Evolutionary conservation across 306 rosid genomes (phyloP).

Genomic region (Gillenia trifoliata): DNA sequence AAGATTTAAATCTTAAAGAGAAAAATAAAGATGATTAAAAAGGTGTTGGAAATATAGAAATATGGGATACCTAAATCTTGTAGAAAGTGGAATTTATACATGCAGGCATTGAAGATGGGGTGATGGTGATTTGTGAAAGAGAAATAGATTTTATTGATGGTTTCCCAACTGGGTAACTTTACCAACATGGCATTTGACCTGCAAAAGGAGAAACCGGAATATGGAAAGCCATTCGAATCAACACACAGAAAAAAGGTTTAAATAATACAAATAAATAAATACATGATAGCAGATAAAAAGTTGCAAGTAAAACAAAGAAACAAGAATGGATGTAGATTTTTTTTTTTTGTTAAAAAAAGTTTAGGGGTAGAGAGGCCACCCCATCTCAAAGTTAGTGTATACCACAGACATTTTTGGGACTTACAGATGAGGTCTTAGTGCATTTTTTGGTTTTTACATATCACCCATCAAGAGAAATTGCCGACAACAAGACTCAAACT

Average conservation of each 20-base stretch:
- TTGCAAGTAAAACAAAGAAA: neutral
- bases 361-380: no score
- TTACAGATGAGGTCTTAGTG: no score
- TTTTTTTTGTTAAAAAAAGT: no score
- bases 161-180: slow-evolving; percentile 8
- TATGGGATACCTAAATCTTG: no score
- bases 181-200: neutral
- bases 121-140: neutral
- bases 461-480: no score
- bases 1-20: neutral
- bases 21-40: neutral
- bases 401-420: no score
- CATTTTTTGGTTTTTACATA: no score
- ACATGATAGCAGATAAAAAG: neutral
- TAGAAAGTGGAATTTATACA: neutral
- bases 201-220: neutral
- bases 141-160: neutral
- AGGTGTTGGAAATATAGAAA: neutral
- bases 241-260: neutral
- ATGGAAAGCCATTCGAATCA: neutral
- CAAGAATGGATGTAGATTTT: neutral
- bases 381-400: no score
- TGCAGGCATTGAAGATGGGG: neutral
- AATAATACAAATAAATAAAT: neutral
- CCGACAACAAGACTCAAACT: no score